Evolutionary conservation across 805 yeast species (phyloP).

Genomic region (Jamesozyma hellenica): DNA sequence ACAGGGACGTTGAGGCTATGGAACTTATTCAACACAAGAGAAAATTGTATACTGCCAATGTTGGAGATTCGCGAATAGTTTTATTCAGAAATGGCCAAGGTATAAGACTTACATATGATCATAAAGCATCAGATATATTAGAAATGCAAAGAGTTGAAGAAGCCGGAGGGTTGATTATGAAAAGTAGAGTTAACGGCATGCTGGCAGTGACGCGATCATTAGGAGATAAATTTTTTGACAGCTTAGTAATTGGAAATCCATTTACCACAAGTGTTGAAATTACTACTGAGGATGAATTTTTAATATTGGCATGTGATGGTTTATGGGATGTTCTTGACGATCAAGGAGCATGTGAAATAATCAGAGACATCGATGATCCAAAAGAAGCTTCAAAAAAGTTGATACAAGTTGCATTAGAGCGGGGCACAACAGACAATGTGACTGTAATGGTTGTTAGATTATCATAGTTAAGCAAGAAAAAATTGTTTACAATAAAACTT

Average conservation of each 20-base stretch:
- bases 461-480: constrained; percentile 3
- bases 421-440: constrained; percentile 79
- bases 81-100: constrained; percentile 68
- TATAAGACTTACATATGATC: constrained; percentile 79
- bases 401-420: constrained; percentile 63
- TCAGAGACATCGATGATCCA: constrained; percentile 46
- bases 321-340: constrained; percentile 92
- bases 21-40: constrained; percentile 43
- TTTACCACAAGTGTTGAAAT: constrained; percentile 83
- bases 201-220: constrained; percentile 88
- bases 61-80: constrained; percentile 85
- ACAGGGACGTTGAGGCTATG: constrained; percentile 10
- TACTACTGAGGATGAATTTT: constrained; percentile 52
- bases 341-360: constrained; percentile 68
- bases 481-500: too few species aligned
- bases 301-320: constrained; percentile 93
- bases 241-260: constrained; percentile 79
- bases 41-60: constrained; percentile 86
- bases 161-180: constrained; percentile 80
- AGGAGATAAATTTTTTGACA: constrained; percentile 90
- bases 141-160: constrained; percentile 69
- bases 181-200: constrained; percentile 89
- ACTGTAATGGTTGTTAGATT: constrained; percentile 77
- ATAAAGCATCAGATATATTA: constrained; percentile 73
- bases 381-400: constrained; percentile 56